These are phyloP conservation scores for Cadophora sp. DNA, from an alignment of 2,329 filamentous ascomycete genomes.

Conservation along the genomic window DNA sequence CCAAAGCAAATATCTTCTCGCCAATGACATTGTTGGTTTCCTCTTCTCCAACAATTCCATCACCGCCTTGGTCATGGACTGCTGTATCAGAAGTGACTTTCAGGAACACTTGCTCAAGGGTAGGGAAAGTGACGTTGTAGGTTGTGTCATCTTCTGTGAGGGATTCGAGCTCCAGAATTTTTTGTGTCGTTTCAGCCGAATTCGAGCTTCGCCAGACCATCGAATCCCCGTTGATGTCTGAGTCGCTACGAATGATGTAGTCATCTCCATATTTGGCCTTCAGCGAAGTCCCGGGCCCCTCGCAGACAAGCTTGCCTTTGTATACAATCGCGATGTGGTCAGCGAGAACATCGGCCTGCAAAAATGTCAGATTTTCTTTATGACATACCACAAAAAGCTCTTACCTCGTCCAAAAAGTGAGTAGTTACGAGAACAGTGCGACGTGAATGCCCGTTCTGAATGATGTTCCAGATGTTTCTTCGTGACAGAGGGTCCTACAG, in stretches of 20 bases:
- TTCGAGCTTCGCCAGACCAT: slow-evolving; percentile 44
- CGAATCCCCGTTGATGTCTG: slow-evolving; percentile 23
- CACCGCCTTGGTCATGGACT: slow-evolving; percentile 34
- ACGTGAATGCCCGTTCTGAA: slow-evolving; percentile 65
- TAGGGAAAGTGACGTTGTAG: slow-evolving; percentile 68
- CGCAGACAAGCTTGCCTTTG: slow-evolving; percentile 66
- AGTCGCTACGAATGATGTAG: slow-evolving; percentile 50
- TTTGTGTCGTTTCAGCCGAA: slow-evolving; percentile 59
- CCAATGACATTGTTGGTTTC: slow-evolving; percentile 29
- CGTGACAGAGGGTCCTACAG: slow-evolving; percentile 63
- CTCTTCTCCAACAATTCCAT: slow-evolving; percentile 36
- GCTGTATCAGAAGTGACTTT: slow-evolving; percentile 64
- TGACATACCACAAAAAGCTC: not conserved
- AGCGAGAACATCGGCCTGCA: slow-evolving; percentile 63
- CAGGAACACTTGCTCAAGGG: slow-evolving; percentile 72
- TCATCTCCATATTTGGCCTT: slow-evolving; percentile 67
- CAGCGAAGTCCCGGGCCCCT: slow-evolving; percentile 67
- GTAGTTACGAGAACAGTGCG: slow-evolving; percentile 70
- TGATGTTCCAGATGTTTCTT: slow-evolving; percentile 72
- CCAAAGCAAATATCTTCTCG: slow-evolving; percentile 37
- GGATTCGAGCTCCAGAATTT: slow-evolving; percentile 60
- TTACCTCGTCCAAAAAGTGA: slow-evolving; percentile 67
- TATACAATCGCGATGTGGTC: slow-evolving; percentile 71
- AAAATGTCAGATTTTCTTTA: slow-evolving; percentile 8
- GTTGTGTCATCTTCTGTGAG: slow-evolving; percentile 55